Evolutionary conservation across 2,329 filamentous ascomycete genomes (phyloP).

Genomic region (Cadophora luteo-olivacea): DNA sequence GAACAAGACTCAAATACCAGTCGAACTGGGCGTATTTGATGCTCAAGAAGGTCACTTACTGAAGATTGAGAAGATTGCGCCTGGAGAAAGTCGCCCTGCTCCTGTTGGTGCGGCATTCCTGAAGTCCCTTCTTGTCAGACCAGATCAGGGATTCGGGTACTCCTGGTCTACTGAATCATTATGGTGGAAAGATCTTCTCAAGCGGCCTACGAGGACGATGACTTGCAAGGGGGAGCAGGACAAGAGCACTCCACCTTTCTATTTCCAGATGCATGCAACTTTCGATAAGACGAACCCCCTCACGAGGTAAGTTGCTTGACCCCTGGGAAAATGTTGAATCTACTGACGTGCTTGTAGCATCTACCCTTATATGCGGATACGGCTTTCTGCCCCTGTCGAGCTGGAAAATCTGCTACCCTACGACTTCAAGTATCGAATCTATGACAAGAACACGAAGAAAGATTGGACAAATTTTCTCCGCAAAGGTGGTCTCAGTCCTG

Average conservation of each 20-base stretch:
- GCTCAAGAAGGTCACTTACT: conserved; percentile 85
- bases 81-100: conserved; percentile 86
- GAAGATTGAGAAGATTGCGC: conserved; percentile 97
- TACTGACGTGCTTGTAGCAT: conserved; percentile 57
- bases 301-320: conserved; percentile 60
- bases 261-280: conserved; percentile 91
- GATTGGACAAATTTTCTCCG: conserved; percentile 99
- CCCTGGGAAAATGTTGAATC: not conserved
- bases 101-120: conserved; percentile 92
- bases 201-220: conserved; percentile 83
- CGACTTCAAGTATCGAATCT: conserved; percentile 99
- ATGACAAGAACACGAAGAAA: conserved; percentile 97
- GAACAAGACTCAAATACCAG: conserved; percentile 94
- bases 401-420: conserved; percentile 94
- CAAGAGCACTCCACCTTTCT: conserved; percentile 81
- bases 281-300: conserved; percentile 86
- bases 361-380: conserved; percentile 94
- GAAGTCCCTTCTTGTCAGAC: conserved; percentile 86
- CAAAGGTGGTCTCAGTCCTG: conserved; percentile 95
- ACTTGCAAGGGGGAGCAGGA: conserved; percentile 87
- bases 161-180: conserved; percentile 90
- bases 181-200: conserved; percentile 92
- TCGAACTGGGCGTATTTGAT: conserved; percentile 92
- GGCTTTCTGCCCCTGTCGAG: conserved; percentile 89
- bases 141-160: conserved; percentile 96